Evolutionary conservation across 257 asterid genomes (phyloP), one percentile per base, ranked within the genome.

Genomic region (Osmanthus fragrans): DNA sequence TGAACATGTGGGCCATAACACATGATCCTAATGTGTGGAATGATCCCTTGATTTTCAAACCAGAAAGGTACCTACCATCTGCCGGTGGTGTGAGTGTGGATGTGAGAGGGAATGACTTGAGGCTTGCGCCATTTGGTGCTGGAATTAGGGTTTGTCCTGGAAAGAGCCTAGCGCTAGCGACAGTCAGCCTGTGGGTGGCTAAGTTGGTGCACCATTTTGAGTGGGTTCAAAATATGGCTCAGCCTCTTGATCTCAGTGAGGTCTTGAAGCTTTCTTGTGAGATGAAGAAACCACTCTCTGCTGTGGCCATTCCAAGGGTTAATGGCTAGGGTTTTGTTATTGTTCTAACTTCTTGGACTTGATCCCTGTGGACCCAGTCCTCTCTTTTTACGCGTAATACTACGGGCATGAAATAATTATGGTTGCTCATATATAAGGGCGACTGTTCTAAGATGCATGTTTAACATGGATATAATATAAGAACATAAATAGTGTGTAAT

Each of bases 1-100:
- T 89, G 47, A 89, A 89, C 69, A 87, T 87, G 94, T 87, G 94
- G 94, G 82, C 94, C 6, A 89, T 89, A n/a, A 81, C 94, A 0
- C 91, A 84, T 21, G 89, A 89, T 74, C 67, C 88, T 0, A 42
- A 21, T 0, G 37, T 87, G 0, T 87, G 90, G 90, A 76, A 54
- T 1, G 80, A 86, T 0, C 84, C 94, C 1, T 76, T 49, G 30
- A 29, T 12, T 30, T 89, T 89, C 72, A 79, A 72, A 47, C 89
- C 90, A 0, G 89, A 86, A 21, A 82, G 94, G 80, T 84, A 87
- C 70, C 0, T 86, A 29, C 39, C 76, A 1, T 33, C 73, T 0
- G 76, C 58, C 0, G 88, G 85, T 0, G 87, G 87, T 5, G 74
- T 47, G 3, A 71, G 69, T 40, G 27, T 87, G 10, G 91, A 87